phyloP scores from a whole-genome alignment of 768 basidiomycete genomes.

The Hemileccinum rubropunctum region DNA sequence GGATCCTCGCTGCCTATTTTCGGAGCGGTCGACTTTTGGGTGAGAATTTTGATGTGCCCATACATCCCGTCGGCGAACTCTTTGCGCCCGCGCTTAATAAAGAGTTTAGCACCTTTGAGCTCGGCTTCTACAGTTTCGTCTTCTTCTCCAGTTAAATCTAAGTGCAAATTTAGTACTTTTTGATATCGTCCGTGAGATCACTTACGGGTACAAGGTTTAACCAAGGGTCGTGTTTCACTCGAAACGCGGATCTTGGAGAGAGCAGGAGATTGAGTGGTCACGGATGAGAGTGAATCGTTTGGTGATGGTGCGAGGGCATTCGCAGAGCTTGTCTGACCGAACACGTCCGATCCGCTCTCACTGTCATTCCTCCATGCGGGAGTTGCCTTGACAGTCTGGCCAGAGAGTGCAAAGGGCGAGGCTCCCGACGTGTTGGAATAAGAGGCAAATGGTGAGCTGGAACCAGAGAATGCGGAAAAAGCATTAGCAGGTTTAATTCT shows the following conservation, averaged over 20 bases:
- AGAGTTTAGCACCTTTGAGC: constrained; percentile 60
- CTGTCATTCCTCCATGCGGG: constrained; percentile 28
- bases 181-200: background rate
- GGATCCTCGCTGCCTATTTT: background rate
- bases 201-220: constrained; percentile 20
- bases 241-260: background rate
- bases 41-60: constrained; percentile 60
- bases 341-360: constrained; percentile 7
- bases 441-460: constrained; percentile 34
- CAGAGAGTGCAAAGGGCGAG: constrained; percentile 23
- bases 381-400: constrained; percentile 11
- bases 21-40: constrained; percentile 24
- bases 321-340: constrained; percentile 1
- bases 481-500: constrained; percentile 22
- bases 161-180: constrained; percentile 1
- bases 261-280: background rate
- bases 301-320: constrained; percentile 18
- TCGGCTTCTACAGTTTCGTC: constrained; percentile 55
- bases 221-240: background rate
- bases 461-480: constrained; percentile 40
- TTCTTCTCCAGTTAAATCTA: constrained; percentile 60
- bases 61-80: constrained; percentile 59
- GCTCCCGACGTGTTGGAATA: constrained; percentile 24
- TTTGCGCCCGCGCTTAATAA: constrained; percentile 35
- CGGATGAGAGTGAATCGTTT: constrained; percentile 12